phyloP scores from a whole-genome alignment of 2,329 filamentous ascomycete species.

The Exserohilum turcica region DNA sequence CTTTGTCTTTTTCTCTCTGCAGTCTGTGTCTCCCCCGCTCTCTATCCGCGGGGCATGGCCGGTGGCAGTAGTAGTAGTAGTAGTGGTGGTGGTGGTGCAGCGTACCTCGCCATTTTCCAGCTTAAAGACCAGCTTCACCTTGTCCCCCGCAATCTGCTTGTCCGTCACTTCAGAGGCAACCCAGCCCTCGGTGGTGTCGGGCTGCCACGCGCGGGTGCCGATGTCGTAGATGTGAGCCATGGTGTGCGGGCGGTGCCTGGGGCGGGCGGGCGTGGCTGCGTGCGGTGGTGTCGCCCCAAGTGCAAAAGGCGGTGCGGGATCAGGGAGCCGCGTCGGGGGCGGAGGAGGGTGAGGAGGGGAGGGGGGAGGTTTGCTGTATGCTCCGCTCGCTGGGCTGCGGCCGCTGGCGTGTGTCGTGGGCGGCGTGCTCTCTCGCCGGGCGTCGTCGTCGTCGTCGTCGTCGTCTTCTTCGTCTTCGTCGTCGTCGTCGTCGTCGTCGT shows the following conservation, averaged over 20 bases:
- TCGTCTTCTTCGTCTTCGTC: conserved; percentile 16
- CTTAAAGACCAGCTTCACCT: conserved; percentile 84
- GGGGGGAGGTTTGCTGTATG: conserved; percentile 16
- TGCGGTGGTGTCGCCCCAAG: conserved; percentile 24
- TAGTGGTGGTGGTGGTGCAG: not conserved
- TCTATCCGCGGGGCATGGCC: too few relatives aligned
- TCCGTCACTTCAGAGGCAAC: conserved; percentile 91
- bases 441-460: conserved; percentile 7
- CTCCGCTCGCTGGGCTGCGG: conserved; percentile 26
- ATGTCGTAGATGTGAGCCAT: conserved; percentile 97
- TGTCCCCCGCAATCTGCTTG: conserved; percentile 82
- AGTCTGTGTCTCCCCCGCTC: too few relatives aligned
- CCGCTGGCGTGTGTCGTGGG: conserved; percentile 9
- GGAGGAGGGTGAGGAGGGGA: conserved; percentile 26
- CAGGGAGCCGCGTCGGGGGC: conserved; percentile 32
- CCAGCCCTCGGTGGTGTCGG: conserved; percentile 94
- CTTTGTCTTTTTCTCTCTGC: too few relatives aligned
- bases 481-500: conserved; percentile 18
- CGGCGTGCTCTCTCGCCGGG: not conserved
- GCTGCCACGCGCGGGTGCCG: conserved; percentile 97
- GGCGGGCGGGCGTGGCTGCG: conserved; percentile 20
- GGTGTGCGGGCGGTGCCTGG: conserved; percentile 15
- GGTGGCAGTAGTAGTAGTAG: too few relatives aligned
- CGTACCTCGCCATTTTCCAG: conserved; percentile 90
- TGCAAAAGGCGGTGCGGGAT: conserved; percentile 19